phyloP scores from a whole-genome alignment of 192 early-diverging fungal genomes.

The Rhizophagus clarus region DNA sequence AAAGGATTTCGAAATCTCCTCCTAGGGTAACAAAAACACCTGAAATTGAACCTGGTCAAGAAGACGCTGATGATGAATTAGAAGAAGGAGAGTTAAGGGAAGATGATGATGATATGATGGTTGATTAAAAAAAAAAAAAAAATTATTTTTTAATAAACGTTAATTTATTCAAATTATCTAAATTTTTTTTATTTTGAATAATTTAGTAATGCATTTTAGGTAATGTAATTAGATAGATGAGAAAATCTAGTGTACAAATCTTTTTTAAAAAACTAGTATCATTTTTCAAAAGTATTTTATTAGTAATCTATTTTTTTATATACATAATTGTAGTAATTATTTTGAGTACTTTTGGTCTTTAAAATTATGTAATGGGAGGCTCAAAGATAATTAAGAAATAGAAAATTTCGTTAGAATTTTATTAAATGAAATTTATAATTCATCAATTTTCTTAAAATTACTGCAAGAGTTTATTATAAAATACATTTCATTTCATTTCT shows the following conservation, averaged over 20 bases:
- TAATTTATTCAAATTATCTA: neutral
- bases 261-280: neutral
- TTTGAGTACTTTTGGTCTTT: no score
- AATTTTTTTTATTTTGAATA: neutral
- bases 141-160: neutral
- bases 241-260: neutral
- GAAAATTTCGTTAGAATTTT: no score
- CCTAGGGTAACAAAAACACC: neutral
- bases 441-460: no score
- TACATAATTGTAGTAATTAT: no score
- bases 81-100: constrained; percentile 15
- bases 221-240: neutral
- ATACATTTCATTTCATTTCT: neutral
- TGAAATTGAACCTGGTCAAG: neutral
- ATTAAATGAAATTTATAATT: no score
- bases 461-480: no score
- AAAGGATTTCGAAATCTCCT: neutral
- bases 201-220: neutral
- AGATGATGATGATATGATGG: constrained; percentile 8
- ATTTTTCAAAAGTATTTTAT: neutral
- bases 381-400: no score
- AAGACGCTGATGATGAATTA: constrained; percentile 19
- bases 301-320: neutral
- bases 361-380: no score
- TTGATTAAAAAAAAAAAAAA: neutral